A percentile compares a stretch with the other conserved stretches of the same genome.
Evolutionary conservation across 371 early-diverging fungal species (phyloP).

Genomic region (Rhizopus delemar): DNA sequence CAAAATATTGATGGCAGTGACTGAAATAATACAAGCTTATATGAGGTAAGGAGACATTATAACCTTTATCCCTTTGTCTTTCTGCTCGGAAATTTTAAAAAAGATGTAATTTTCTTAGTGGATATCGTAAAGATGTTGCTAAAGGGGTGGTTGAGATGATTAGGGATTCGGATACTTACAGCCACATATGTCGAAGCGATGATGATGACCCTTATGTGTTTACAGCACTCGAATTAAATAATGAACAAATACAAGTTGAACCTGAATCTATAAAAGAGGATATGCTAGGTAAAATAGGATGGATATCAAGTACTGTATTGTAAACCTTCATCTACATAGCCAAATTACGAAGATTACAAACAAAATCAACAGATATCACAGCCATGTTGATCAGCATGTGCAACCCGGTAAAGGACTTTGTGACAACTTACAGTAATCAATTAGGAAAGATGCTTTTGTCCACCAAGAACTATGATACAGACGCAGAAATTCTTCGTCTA

Average conservation of each 20-base stretch:
- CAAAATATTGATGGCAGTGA: constrained; percentile 27
- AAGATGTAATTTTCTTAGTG: constrained; percentile 1
- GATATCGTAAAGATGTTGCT: constrained; percentile 28
- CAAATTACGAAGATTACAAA: constrained; percentile 20
- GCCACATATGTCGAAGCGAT: constrained; percentile 4
- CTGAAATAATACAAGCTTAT: constrained; percentile 29
- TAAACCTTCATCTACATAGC: constrained; percentile 5
- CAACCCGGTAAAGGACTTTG: constrained; percentile 24
- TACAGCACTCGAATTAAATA: constrained; percentile 23
- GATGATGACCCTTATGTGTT: constrained; percentile 29
- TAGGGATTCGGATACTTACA: constrained; percentile 23
- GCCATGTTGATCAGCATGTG: constrained; percentile 44
- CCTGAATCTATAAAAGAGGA: constrained; percentile 21
- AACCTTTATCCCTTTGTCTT: too few species aligned
- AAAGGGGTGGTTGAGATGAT: constrained; percentile 35
- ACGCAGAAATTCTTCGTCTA: constrained; percentile 26
- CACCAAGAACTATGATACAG: constrained; percentile 28
- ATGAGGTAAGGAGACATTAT: constrained; percentile 20
- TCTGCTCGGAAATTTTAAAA: neutral
- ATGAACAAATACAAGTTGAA: constrained; percentile 7
- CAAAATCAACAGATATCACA: constrained; percentile 28
- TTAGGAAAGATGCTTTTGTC: constrained; percentile 26
- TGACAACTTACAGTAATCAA: constrained; percentile 30
- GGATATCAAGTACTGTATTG: neutral
- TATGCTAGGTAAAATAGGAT: constrained; percentile 17